Conservation (phyloP, 805 yeast species). For the Barnettozyma vustinii region DNA sequence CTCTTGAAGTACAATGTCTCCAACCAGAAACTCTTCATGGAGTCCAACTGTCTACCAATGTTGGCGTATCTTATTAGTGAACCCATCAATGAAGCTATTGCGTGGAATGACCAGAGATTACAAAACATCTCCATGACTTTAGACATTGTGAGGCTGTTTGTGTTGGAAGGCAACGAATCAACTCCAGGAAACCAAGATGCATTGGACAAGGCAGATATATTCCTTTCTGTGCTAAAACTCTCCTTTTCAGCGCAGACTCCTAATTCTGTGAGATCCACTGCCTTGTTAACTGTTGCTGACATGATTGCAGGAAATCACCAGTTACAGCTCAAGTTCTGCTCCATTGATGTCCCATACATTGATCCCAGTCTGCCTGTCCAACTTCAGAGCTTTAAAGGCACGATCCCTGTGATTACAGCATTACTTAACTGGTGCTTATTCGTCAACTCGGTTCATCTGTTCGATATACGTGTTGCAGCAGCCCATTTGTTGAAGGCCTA, state of each 20-base stretch:
- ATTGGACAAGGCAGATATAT: conserved; percentile 54
- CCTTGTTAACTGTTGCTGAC: conserved; percentile 73
- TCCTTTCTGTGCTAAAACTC: conserved; percentile 60
- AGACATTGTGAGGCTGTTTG: conserved; percentile 69
- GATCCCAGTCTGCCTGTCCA: conserved; percentile 59
- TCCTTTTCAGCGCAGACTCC: conserved; percentile 67
- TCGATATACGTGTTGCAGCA: conserved; percentile 77
- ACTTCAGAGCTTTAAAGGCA: conserved; percentile 23
- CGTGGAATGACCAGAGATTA: conserved; percentile 75
- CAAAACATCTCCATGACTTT: conserved; percentile 62
- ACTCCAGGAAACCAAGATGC: conserved; percentile 56
- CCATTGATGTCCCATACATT: conserved; percentile 86
- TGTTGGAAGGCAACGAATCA: conserved; percentile 65
- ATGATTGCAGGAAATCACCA: conserved; percentile 60
- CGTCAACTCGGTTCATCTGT: conserved; percentile 77
- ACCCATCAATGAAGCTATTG: conserved; percentile 45
- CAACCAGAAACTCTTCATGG: conserved; percentile 84
- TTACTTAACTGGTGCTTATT: conserved; percentile 77
- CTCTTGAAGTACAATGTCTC: conserved; percentile 78
- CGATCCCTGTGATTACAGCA: conserved; percentile 68
- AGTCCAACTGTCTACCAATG: conserved; percentile 71
- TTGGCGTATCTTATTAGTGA: conserved; percentile 59
- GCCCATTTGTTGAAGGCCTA: conserved; percentile 61
- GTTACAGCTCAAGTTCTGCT: conserved; percentile 66
- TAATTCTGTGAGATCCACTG: conserved; percentile 56